A percentile compares a stretch with the other conserved stretches of the same genome.
phyloP scores from a whole-genome alignment of 495 filamentous ascomycete genomes.

The Podospora comata region DNA sequence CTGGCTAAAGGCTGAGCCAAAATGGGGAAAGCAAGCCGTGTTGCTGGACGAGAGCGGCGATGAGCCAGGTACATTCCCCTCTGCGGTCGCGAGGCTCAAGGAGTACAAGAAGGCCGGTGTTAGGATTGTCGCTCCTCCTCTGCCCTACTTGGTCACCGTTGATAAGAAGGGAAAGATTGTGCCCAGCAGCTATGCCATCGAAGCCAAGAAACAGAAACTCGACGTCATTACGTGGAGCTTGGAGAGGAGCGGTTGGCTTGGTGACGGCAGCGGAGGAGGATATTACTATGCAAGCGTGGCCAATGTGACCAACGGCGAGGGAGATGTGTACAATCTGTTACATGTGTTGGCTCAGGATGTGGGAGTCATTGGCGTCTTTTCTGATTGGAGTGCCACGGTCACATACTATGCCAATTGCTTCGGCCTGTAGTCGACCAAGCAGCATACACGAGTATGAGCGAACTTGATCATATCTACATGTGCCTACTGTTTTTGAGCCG shows the following conservation, averaged over 20 bases:
- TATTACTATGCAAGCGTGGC: slow-evolving; percentile 56
- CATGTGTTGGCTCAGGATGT: slow-evolving; percentile 57
- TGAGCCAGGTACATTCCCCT: slow-evolving; percentile 38
- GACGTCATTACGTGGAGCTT: slow-evolving; percentile 62
- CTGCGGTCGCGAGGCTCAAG: slow-evolving; percentile 49
- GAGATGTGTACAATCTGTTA: slow-evolving; percentile 56
- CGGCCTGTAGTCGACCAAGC: slow-evolving; percentile 30
- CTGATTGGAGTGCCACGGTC: slow-evolving; percentile 60
- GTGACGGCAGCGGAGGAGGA: slow-evolving; percentile 40
- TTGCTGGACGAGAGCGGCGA: slow-evolving; percentile 58
- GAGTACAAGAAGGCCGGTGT: slow-evolving; percentile 44
- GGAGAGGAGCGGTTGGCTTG: slow-evolving; percentile 55
- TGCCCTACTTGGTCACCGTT: slow-evolving; percentile 41
- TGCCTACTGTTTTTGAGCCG: too few species aligned
- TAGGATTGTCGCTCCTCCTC: slow-evolving; percentile 43
- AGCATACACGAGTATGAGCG: too few species aligned
- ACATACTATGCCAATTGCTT: slow-evolving; percentile 65
- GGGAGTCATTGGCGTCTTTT: slow-evolving; percentile 54
- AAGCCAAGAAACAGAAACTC: slow-evolving; percentile 51
- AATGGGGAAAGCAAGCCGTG: slow-evolving; percentile 55
- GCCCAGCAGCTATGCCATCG: slow-evolving; percentile 42
- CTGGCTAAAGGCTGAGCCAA: slow-evolving; percentile 57
- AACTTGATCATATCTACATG: too few species aligned
- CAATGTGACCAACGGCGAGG: slow-evolving; percentile 52
- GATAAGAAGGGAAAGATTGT: slow-evolving; percentile 38